These are phyloP conservation scores for Suillus placidus DNA, from an alignment of 768 basidiomycete species.

Conservation along the genomic window DNA sequence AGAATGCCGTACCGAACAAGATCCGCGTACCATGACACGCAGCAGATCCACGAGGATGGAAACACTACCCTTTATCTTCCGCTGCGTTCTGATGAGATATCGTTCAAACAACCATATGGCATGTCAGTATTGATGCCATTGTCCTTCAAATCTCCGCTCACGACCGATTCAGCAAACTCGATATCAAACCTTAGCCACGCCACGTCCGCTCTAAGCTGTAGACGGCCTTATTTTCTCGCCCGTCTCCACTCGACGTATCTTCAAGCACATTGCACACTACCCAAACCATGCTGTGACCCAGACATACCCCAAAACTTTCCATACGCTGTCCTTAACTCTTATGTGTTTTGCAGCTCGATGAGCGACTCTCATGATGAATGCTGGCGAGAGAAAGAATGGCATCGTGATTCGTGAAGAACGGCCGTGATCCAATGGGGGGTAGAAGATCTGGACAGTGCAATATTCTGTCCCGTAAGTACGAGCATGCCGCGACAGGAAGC, in stretches of 20 bases:
- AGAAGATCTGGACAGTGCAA: conserved; percentile 19
- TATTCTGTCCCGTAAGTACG: conserved; percentile 37
- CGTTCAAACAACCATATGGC: neutral
- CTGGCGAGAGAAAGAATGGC: conserved; percentile 32
- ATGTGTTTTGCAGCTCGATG: neutral
- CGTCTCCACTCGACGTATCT: neutral
- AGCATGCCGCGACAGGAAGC: conserved; percentile 36
- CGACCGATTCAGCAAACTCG: neutral
- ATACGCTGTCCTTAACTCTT: neutral
- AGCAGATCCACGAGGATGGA: neutral
- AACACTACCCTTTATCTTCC: neutral
- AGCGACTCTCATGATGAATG: conserved; percentile 36
- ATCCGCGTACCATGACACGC: neutral
- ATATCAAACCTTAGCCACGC: neutral
- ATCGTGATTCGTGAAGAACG: conserved; percentile 14
- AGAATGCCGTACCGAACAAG: neutral
- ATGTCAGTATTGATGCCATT: neutral
- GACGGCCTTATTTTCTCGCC: neutral
- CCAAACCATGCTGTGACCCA: neutral
- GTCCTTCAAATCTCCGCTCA: neutral
- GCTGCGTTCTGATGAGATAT: neutral
- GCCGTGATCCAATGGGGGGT: conserved; percentile 8
- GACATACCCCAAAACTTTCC: neutral
- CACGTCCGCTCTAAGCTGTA: neutral
- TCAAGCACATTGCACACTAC: neutral